These are phyloP conservation scores for Sequoia sempervirens DNA, from an alignment of 75 land plant genomes.

Conservation along the genomic window DNA sequence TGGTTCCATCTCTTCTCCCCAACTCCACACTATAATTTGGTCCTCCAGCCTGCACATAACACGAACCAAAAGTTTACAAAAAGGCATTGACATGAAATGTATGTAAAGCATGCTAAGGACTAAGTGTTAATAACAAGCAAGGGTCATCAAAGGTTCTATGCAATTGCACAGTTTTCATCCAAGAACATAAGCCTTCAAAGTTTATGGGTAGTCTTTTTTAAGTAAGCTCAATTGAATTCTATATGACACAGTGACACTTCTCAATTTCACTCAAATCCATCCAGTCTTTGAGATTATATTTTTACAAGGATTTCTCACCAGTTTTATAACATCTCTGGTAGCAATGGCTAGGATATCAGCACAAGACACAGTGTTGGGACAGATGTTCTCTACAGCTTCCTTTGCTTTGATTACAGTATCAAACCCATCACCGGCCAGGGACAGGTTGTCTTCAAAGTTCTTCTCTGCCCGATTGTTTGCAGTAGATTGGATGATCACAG, in stretches of 20 bases:
- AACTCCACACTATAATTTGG: slow-evolving; percentile 31
- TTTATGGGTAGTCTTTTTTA: not conserved
- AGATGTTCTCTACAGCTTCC: slow-evolving; percentile 48
- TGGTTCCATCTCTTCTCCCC: slow-evolving; percentile 54
- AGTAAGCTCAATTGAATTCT: not conserved
- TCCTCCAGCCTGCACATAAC: slow-evolving; percentile 33
- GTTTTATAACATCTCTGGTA: slow-evolving; percentile 14
- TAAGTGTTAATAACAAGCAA: not conserved
- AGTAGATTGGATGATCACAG: slow-evolving; percentile 47
- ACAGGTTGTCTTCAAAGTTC: slow-evolving; percentile 53
- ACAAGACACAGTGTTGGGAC: slow-evolving; percentile 30
- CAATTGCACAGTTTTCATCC: too few relatives aligned
- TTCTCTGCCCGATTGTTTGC: slow-evolving; percentile 58
- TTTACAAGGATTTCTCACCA: too few relatives aligned
- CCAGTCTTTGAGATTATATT: too few relatives aligned
- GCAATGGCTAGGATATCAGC: slow-evolving; percentile 30
- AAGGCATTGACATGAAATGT: not conserved
- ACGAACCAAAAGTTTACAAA: not conserved
- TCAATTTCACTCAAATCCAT: not conserved
- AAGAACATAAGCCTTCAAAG: not conserved
- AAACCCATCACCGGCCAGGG: slow-evolving; percentile 82
- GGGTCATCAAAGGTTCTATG: too few relatives aligned
- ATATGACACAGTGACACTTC: not conserved
- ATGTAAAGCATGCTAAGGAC: not conserved
- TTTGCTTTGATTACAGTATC: slow-evolving; percentile 80